Percentiles rank a stretch among this genome's conserved stretches.
Conservation (phyloP, 257 asterid genomes). For the Plantago elongata region DNA sequence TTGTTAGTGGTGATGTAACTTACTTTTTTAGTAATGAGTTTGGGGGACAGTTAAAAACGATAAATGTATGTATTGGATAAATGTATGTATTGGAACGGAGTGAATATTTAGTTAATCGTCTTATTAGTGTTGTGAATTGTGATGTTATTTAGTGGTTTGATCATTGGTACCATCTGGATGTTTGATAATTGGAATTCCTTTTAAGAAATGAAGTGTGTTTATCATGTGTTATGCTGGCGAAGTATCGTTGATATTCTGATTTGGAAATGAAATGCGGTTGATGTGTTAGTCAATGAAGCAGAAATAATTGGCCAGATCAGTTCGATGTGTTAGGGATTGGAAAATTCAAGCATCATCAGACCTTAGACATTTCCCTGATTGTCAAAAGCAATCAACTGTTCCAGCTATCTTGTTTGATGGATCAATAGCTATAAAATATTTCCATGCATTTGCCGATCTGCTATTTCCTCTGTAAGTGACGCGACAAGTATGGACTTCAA, state of each 20-base stretch:
- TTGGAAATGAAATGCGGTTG: neutral
- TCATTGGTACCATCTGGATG: neutral
- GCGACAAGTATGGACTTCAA: slow-evolving; percentile 37
- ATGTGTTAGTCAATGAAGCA: neutral
- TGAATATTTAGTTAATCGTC: no score
- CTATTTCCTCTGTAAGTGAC: slow-evolving; percentile 49
- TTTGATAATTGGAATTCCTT: no score
- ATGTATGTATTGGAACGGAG: no score
- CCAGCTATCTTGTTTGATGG: slow-evolving; percentile 48
- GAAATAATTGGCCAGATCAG: no score
- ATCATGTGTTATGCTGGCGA: no score
- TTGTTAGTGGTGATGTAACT: no score
- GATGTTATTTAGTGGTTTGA: neutral
- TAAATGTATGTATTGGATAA: no score
- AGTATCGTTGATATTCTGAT: no score
- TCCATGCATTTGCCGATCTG: slow-evolving; percentile 56
- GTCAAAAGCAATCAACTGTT: slow-evolving; percentile 34
- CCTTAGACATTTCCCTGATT: slow-evolving; percentile 24
- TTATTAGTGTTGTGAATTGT: neutral
- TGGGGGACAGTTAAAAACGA: no score
- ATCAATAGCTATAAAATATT: slow-evolving; percentile 44
- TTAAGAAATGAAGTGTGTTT: no score
- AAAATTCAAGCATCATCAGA: slow-evolving; percentile 1
- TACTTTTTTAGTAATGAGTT: no score
- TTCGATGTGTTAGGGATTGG: slow-evolving; percentile 12